Conservation (phyloP, 23 red algal species). For the Pyropia haitanensis region DNA sequence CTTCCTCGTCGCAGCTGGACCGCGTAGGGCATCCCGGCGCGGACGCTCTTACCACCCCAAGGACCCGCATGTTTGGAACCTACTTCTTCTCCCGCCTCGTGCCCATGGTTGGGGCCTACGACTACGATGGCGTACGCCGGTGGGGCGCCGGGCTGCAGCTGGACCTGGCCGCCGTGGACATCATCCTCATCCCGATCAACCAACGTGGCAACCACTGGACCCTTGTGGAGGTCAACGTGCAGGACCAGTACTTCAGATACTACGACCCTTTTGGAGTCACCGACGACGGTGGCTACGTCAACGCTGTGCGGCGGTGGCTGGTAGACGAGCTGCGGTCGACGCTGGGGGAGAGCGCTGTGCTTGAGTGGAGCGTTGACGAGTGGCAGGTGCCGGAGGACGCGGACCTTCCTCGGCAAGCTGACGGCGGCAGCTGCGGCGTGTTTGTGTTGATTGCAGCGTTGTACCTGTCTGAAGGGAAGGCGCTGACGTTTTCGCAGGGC, state of each 20-base stretch:
- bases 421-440: constrained; percentile 62
- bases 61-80: constrained; percentile 54
- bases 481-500: constrained; percentile 25
- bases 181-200: constrained; percentile 67
- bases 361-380: constrained; percentile 15
- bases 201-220: constrained; percentile 58
- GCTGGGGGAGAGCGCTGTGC: constrained; percentile 7
- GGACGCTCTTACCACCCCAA: too few relatives aligned
- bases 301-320: constrained; percentile 37
- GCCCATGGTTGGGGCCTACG: constrained; percentile 26
- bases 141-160: too few relatives aligned
- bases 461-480: constrained; percentile 24
- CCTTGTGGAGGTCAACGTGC: constrained; percentile 38
- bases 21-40: too few relatives aligned
- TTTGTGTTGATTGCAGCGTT: constrained; percentile 51
- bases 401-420: constrained; percentile 40
- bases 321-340: constrained; percentile 45
- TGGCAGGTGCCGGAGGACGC: constrained; percentile 21
- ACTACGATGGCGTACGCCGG: constrained; percentile 29
- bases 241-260: constrained; percentile 18
- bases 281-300: constrained; percentile 14
- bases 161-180: constrained; percentile 11
- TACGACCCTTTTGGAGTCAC: constrained; percentile 30
- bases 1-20: too few relatives aligned
- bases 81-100: constrained; percentile 65